phyloP scores from a whole-genome alignment of 495 filamentous ascomycete genomes.

The Lasiosphaeria hispida region DNA sequence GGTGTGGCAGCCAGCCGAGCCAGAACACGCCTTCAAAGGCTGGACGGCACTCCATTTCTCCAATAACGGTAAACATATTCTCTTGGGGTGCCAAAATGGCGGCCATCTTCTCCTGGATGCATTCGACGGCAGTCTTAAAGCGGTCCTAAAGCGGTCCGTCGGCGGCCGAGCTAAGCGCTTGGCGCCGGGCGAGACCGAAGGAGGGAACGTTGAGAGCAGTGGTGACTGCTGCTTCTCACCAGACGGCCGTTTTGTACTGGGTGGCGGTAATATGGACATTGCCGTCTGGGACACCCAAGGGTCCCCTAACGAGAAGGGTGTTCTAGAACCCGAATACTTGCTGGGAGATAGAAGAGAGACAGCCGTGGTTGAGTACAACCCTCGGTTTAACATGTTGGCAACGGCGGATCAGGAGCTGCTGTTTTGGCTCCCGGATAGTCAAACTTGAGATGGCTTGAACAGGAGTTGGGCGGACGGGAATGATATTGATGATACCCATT shows the following conservation, averaged over 20 bases:
- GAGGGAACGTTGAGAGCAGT: constrained; percentile 43
- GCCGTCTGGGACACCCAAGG: constrained; percentile 78
- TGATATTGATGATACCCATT: no score
- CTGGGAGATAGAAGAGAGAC: constrained; percentile 65
- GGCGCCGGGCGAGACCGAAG: constrained; percentile 46
- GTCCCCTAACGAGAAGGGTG: constrained; percentile 52
- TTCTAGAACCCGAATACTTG: constrained; percentile 61
- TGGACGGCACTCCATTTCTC: constrained; percentile 92
- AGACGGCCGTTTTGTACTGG: constrained; percentile 82
- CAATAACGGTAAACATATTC: constrained; percentile 86
- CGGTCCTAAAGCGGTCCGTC: constrained; percentile 53
- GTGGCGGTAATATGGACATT: constrained; percentile 69
- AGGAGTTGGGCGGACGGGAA: neutral
- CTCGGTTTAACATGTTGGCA: constrained; percentile 82
- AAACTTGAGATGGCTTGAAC: constrained; percentile 35
- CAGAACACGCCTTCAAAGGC: constrained; percentile 43
- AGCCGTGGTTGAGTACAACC: constrained; percentile 82
- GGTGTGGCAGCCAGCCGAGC: constrained; percentile 31
- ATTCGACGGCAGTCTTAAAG: constrained; percentile 73
- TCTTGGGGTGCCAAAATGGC: constrained; percentile 73
- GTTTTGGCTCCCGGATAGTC: constrained; percentile 84
- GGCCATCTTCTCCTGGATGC: constrained; percentile 90
- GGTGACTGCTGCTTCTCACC: constrained; percentile 87
- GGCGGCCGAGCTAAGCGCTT: constrained; percentile 41
- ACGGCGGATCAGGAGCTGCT: constrained; percentile 83